Base-by-base conservation (phyloP, 257 asterid species). In the Parsonsia alboflavescens region DNA sequence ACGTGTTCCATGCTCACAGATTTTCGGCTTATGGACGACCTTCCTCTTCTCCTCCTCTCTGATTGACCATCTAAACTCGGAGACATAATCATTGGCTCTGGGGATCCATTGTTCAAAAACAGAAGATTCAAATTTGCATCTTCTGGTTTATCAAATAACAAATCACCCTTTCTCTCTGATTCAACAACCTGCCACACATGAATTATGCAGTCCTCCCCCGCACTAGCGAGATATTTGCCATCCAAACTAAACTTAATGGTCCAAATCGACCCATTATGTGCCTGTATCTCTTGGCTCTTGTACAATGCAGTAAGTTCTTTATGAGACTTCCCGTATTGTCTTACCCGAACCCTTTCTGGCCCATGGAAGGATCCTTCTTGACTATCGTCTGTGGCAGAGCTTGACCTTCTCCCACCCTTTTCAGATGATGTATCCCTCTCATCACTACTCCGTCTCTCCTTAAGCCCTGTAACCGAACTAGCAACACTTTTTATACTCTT, bases 301-400 rank as follows among this genome's bases (percentile, higher is more conserved):
- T 90, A 95, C 70, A 95, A 56, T 61, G 90, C 97, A 0, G 99
- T 84, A 68, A 92, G 89, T 80, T 95, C 99, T 82, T 90, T 95
- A 71, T 84, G 86, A 26, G 99, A 87, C 77, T 95, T 92, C 44
- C 99, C 99, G 42, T 92, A 92, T 76, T 95, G 98, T 80, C 84
- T 88, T 57, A 87, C 97, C 70, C 97, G 85, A 73, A 95, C 87
- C 72, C 90, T 87, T 74, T 95, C 96, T 0, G 94, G 98, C 59
- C 97, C 99, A 17, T 84, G 97, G 86, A 88, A 92, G 52, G 94
- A 84, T 68, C 79, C 91, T 33, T 95, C 98, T 78, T 92, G 99
- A 78, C 98, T 95, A 83, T 92, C 98, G 85, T 95, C 99, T 0
- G 99, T 95, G 48, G 99, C 99, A 16, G 99, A 95, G 77, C 99